Evolutionary conservation across 2,329 filamentous ascomycete genomes (phyloP).

Genomic region (Septoria linicola): DNA sequence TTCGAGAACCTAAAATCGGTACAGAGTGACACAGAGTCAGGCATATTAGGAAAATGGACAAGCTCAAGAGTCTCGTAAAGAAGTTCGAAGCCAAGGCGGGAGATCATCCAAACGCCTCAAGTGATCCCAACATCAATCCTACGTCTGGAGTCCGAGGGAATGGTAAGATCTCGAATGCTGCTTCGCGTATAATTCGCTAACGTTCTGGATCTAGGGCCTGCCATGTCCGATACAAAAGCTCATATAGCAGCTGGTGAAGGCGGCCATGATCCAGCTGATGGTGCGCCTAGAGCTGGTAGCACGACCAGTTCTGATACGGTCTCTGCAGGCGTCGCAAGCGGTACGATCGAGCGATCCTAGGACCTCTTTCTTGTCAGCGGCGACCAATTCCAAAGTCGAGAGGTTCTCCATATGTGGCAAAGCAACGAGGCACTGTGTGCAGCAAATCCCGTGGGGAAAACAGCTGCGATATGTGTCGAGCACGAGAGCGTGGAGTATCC

Average conservation of each 20-base stretch:
- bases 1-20: background rate
- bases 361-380: no score
- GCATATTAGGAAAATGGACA: no score
- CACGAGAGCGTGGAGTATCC: no score
- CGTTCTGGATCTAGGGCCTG: background rate
- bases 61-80: background rate
- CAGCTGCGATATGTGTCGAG: no score
- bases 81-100: background rate
- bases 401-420: no score
- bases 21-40: no score
- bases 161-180: no score
- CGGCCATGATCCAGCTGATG: background rate
- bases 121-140: background rate
- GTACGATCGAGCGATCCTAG: background rate
- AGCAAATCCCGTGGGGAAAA: no score
- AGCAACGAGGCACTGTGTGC: no score
- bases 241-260: background rate
- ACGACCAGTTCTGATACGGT: background rate
- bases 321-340: background rate
- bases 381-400: no score
- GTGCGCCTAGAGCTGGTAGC: background rate
- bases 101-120: background rate
- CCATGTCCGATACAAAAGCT: background rate
- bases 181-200: no score
- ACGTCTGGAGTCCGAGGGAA: background rate